Conservation (phyloP, 805 yeast species). For the Suhomyces sp. region DNA sequence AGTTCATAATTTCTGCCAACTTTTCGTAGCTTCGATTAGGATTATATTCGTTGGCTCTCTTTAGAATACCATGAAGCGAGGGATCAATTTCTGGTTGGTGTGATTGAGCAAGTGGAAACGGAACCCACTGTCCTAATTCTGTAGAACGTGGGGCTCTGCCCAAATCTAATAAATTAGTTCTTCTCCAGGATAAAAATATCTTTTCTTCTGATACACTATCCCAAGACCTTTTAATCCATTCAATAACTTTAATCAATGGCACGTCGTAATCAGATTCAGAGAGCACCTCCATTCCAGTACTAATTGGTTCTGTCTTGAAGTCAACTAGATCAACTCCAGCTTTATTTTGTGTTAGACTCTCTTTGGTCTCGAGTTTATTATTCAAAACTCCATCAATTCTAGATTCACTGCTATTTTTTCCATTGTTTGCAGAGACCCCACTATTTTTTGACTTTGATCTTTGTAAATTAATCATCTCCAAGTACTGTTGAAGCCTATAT, state of each 20-base stretch:
- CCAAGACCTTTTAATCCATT: constrained; percentile 61
- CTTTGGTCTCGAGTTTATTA: too few relatives aligned
- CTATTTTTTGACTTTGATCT: constrained; percentile 16
- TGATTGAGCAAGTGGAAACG: not conserved
- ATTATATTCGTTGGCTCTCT: constrained; percentile 15
- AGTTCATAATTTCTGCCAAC: constrained; percentile 44
- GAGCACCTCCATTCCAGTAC: constrained; percentile 26
- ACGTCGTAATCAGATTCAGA: constrained; percentile 44
- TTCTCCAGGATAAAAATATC: constrained; percentile 35
- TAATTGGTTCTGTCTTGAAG: constrained; percentile 6
- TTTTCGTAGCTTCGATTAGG: constrained; percentile 37
- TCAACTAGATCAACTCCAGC: not conserved
- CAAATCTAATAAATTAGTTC: constrained; percentile 33
- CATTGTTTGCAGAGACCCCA: too few relatives aligned
- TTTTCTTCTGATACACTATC: constrained; percentile 34
- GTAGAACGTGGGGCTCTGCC: constrained; percentile 1
- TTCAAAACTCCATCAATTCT: too few relatives aligned
- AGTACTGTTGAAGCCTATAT: constrained; percentile 58
- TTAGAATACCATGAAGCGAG: constrained; percentile 11
- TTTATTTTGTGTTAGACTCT: too few relatives aligned
- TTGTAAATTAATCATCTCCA: constrained; percentile 42
- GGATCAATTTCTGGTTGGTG: not conserved
- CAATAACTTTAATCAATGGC: constrained; percentile 55
- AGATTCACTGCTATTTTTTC: too few relatives aligned
- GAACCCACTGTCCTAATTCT: not conserved